Evolutionary conservation across 768 basidiomycete genomes (phyloP).

Genomic region (Mycena pura): DNA sequence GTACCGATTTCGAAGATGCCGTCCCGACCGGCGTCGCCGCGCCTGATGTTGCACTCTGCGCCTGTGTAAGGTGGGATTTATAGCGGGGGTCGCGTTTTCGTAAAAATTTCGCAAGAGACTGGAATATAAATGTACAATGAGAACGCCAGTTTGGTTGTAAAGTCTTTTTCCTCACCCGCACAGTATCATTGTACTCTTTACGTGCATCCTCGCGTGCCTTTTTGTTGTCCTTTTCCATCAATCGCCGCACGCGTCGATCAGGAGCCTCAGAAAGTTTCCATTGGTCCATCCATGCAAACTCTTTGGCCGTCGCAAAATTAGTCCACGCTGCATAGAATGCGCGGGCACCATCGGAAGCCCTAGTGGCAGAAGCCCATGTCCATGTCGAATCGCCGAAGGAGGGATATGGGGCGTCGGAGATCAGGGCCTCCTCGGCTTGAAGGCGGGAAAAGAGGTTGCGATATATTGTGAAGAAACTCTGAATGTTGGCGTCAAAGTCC

Average conservation of each 20-base stretch:
- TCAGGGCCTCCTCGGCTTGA: conserved; percentile 75
- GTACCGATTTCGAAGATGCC: conserved; percentile 33
- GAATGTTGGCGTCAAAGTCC: background rate
- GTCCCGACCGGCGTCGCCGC: conserved; percentile 38
- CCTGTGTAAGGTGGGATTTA: conserved; percentile 64
- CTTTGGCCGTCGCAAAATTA: conserved; percentile 86
- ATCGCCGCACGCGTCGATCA: conserved; percentile 81
- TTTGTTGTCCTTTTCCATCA: conserved; percentile 97
- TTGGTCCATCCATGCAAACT: conserved; percentile 86
- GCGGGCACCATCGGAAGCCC: conserved; percentile 62
- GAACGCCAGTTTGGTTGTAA: background rate
- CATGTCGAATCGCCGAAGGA: conserved; percentile 84
- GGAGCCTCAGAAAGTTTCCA: conserved; percentile 88
- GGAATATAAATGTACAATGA: background rate
- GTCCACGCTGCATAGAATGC: conserved; percentile 87
- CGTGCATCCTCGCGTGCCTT: conserved; percentile 87
- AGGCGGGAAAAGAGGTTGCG: conserved; percentile 86
- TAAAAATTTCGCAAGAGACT: conserved; percentile 79
- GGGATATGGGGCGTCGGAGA: conserved; percentile 64
- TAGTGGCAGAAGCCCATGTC: conserved; percentile 64
- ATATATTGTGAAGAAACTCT: conserved; percentile 94
- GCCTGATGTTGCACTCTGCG: conserved; percentile 38
- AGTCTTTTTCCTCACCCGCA: conserved; percentile 64
- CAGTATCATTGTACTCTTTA: conserved; percentile 90
- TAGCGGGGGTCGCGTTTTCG: conserved; percentile 92